These are phyloP conservation scores for Artomyces pyxidatus DNA, from an alignment of 768 basidiomycete species.

Conservation along the genomic window DNA sequence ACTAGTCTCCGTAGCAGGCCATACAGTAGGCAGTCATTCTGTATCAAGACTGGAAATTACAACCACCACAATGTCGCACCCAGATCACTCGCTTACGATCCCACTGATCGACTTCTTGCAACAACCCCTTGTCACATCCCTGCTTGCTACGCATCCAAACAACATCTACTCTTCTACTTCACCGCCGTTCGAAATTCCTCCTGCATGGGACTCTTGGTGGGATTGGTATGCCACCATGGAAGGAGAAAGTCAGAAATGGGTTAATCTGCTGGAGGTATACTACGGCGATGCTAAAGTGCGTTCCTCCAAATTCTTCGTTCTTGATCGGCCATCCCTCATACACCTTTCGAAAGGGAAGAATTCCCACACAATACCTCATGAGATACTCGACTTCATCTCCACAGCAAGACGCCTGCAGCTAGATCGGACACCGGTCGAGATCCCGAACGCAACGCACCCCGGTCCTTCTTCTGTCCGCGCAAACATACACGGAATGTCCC, in stretches of 20 bases:
- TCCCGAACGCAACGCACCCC: not conserved
- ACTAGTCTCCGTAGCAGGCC: no score
- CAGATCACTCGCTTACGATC: no score
- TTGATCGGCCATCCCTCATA: no score
- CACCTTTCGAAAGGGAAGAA: not conserved
- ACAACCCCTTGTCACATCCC: not conserved
- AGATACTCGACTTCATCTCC: not conserved
- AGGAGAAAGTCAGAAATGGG: no score
- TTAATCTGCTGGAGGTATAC: no score
- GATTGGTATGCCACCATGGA: no score
- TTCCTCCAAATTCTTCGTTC: no score
- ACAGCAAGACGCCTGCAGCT: not conserved
- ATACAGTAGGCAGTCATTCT: no score
- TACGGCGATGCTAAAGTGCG: no score
- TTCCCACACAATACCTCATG: not conserved
- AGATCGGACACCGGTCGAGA: no score
- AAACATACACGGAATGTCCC: conserved; percentile 47
- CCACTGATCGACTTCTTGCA: not conserved
- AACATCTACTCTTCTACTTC: not conserved
- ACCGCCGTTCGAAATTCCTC: conserved; percentile 18
- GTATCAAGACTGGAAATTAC: no score
- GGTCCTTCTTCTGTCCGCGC: not conserved
- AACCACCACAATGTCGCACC: no score
- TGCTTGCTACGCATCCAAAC: not conserved
- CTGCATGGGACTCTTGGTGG: conserved; percentile 30